phyloP scores from a whole-genome alignment of 2,329 filamentous ascomycete species.

The Alternaria consortialis region DNA sequence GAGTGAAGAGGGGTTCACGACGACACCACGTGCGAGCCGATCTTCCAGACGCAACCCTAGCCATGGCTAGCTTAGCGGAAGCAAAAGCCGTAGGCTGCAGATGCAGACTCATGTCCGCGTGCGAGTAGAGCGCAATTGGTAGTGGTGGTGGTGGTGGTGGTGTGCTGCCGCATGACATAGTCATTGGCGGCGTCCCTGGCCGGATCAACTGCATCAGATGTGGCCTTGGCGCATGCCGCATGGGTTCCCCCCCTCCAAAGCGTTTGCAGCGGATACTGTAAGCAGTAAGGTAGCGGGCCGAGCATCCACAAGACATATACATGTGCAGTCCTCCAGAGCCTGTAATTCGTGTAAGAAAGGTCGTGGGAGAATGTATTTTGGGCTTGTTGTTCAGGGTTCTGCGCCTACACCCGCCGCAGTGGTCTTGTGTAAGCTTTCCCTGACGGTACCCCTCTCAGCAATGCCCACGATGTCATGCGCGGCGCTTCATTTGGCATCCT shows the following conservation, averaged over 20 bases:
- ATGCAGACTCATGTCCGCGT: slow-evolving; percentile 21
- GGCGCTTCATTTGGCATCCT: slow-evolving; percentile 22
- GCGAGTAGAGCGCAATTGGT: slow-evolving; percentile 16
- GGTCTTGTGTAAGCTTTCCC: background rate
- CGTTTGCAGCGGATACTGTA: slow-evolving; percentile 31
- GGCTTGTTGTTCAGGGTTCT: background rate
- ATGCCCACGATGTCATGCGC: slow-evolving; percentile 31
- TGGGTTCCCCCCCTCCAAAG: slow-evolving; percentile 21
- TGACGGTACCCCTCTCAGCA: slow-evolving; percentile 6
- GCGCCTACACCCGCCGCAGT: slow-evolving; percentile 1
- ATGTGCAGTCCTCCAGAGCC: background rate
- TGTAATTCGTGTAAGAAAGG: background rate
- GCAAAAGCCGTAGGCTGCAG: slow-evolving; percentile 10
- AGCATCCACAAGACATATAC: background rate
- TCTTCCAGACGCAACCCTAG: slow-evolving; percentile 2
- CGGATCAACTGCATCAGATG: slow-evolving; percentile 20
- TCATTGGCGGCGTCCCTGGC: slow-evolving; percentile 35
- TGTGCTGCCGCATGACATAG: slow-evolving; percentile 32
- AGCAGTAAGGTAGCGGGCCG: slow-evolving; percentile 18
- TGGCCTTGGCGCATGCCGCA: slow-evolving; percentile 30
- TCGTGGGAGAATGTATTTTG: background rate
- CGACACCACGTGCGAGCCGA: slow-evolving; percentile 11
- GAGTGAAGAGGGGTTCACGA: slow-evolving; percentile 16
- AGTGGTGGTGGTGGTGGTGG: slow-evolving; percentile 14
- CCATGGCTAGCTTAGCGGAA: slow-evolving; percentile 15